Evolutionary conservation across 148 eudicot species (phyloP), one percentile per base, ranked within the genome.

Genomic region (Beta vulgaris): DNA sequence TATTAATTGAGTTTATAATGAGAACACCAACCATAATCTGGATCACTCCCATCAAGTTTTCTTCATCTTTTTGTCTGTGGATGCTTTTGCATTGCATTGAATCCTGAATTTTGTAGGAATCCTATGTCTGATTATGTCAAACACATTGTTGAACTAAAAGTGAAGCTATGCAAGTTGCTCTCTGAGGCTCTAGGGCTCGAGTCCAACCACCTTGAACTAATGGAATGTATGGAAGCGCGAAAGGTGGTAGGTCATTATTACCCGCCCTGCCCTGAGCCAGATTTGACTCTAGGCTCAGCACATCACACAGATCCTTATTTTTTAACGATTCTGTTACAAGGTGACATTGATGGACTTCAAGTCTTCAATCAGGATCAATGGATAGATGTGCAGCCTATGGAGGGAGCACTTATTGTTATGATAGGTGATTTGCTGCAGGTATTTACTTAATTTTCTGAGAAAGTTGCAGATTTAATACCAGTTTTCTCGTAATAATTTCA

Each of bases 391-490:
- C 80, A 83, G 9, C 97, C 97, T 13, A 14, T 74, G 6, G 79
- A 77, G 11, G 98, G 94, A 36, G 91, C 97, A 53, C 84, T 91
- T 40, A 82, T 91, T 18, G 88, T 79, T 6, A 88, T 89, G 62
- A 80, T 93, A 60, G 97, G 98, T 25, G 97, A 90, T 74, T 76
- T 86, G 72, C 43, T 93, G 74, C 97, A 89, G 97, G 91, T 88
- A 64, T n/a, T n/a, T n/a, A n/a, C n/a, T n/a, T n/a, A n/a, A n/a
- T n/a, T n/a, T n/a, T n/a, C n/a, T n/a, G n/a, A n/a, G n/a, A n/a
- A n/a, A n/a, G n/a, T n/a, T n/a, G n/a, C n/a, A n/a, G n/a, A n/a
- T n/a, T n/a, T n/a, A n/a, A n/a, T n/a, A n/a, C n/a, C n/a, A n/a
- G n/a, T n/a, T n/a, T n/a, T n/a, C n/a, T n/a, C n/a, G n/a, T n/a